Base-by-base conservation (phyloP, 257 asterid species). In the Prunella vulgaris region DNA sequence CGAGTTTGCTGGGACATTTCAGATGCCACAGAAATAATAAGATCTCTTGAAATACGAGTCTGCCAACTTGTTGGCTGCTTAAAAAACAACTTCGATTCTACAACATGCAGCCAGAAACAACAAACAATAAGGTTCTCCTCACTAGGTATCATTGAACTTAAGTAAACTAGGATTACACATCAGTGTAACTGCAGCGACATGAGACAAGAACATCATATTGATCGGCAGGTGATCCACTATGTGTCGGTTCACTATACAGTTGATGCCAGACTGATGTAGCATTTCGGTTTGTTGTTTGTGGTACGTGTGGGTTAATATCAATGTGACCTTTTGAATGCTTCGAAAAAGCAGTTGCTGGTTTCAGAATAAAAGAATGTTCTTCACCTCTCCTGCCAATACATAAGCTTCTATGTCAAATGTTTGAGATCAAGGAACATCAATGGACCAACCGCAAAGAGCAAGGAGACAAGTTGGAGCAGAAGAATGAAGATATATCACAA, bases 291-390 rank as follows among this genome's bases (percentile, higher is more conserved):
- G 80, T 77, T 40, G 77, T 32, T 44, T 64, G 70, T 54, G 93
- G 81, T 49, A 77, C 49, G 67, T 74, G 81, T 40, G 71, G 60
- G 56, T 75, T 71, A 69, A 71, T 67, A 73, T 77, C 82, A 64
- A 42, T 74, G 60, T 68, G 74, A 74, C 79, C 77, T 70, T 79
- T 87, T 37, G 83, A 74, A 35, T 74, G 79, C 81, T 80, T 94
- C 87, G 88, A 85, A 52, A 73, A 54, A 17, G 94, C 82, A 71
- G 89, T 74, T 66, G 87, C 89, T 54, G 96, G 97, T 80, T 88
- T 94, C 71, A 94, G 94, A 82, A 94, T 85, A 72, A 94, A 94
- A 54, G 99, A 91, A 72, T 94, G 99, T 74, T 94, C 99, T 84
- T 94, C 97, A 68, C 99, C 99, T 84, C 88, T 91, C 96, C 99